phyloP scores from a whole-genome alignment of 2,329 filamentous ascomycete genomes.

The Phaeomoniella chlamydospora region DNA sequence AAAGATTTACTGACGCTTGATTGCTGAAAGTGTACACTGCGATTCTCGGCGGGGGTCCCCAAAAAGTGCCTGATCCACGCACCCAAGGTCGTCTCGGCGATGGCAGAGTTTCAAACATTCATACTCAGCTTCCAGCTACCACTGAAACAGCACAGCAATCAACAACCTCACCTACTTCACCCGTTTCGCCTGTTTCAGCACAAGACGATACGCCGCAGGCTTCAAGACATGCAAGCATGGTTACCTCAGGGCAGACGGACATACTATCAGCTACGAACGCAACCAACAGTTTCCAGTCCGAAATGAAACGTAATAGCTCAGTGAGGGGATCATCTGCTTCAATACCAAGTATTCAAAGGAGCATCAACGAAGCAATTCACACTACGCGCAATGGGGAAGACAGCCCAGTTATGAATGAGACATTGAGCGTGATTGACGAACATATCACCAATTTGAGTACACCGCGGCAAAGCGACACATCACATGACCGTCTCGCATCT shows the following conservation, averaged over 20 bases:
- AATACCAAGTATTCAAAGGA: conserved; percentile 24
- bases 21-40: conserved; percentile 1
- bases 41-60: too few species aligned
- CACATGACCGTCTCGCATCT: conserved; percentile 36
- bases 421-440: conserved; percentile 89
- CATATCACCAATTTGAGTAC: conserved; percentile 79
- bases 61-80: too few species aligned
- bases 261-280: conserved; percentile 1
- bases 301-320: background rate
- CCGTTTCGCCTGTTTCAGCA: conserved; percentile 1
- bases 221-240: conserved; percentile 21
- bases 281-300: background rate
- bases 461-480: conserved; percentile 37
- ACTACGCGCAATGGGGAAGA: conserved; percentile 39
- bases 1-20: too few species aligned
- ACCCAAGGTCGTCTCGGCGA: too few species aligned
- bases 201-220: conserved; percentile 23
- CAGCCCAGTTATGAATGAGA: conserved; percentile 82
- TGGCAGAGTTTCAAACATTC: too few species aligned
- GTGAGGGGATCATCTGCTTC: conserved; percentile 8
- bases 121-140: too few species aligned
- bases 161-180: conserved; percentile 5
- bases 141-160: conserved; percentile 6
- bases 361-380: conserved; percentile 29
- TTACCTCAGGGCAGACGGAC: conserved; percentile 12